phyloP scores from a whole-genome alignment of 2,329 filamentous ascomycete genomes.

The Decorospora gaudefroyi region DNA sequence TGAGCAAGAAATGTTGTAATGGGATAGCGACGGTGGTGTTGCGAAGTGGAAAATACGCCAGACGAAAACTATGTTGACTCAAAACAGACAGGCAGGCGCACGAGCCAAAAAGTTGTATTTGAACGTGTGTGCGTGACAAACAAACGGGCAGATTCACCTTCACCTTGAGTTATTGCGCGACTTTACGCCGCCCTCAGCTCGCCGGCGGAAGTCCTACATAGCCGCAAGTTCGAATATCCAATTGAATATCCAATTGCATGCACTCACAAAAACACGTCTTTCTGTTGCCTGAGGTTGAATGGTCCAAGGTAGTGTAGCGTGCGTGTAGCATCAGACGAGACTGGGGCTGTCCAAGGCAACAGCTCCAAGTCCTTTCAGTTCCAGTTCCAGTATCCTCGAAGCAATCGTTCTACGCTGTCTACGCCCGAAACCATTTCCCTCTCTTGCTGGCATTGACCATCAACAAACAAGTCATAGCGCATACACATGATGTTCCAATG shows the following conservation, averaged over 20 bases:
- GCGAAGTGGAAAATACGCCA: neutral
- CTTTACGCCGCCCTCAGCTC: neutral
- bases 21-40: neutral
- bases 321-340: slow-evolving; percentile 3
- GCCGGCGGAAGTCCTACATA: slow-evolving; percentile 1
- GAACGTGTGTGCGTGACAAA: neutral
- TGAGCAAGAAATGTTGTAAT: neutral
- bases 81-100: neutral
- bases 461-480: too few species aligned
- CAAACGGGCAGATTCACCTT: slow-evolving; percentile 8
- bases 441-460: neutral
- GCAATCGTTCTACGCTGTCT: neutral
- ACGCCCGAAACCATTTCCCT: neutral
- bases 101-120: neutral
- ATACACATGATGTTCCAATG: too few species aligned
- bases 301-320: neutral
- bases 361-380: neutral
- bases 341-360: slow-evolving; percentile 9
- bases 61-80: neutral
- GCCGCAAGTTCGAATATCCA: neutral
- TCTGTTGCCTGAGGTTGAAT: neutral
- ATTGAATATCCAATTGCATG: slow-evolving; percentile 1
- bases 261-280: neutral
- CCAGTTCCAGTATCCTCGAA: neutral
- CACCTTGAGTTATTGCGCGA: slow-evolving; percentile 5